Percentiles rank a stretch among this genome's conserved stretches.
phyloP scores from a whole-genome alignment of 208 protist genomes.

The Zelonia costaricensis region DNA sequence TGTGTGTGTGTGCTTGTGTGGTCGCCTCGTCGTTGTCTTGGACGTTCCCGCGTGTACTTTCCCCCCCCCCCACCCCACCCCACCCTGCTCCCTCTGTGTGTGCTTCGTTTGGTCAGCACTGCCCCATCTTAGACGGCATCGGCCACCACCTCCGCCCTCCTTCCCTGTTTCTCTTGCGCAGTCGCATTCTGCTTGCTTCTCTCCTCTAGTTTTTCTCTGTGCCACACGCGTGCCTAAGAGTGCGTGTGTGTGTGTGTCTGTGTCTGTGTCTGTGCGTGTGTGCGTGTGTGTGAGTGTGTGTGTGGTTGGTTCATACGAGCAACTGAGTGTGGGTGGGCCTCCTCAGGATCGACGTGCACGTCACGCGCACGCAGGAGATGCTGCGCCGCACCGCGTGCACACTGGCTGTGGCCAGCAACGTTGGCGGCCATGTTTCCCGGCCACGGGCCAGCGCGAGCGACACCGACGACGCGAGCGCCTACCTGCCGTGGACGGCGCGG shows the following conservation, averaged over 20 bases:
- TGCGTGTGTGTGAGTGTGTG: not conserved
- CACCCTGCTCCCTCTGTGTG: no score
- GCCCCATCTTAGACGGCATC: no score
- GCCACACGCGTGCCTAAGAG: not conserved
- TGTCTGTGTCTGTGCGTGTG: not conserved
- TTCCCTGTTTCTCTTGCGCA: not conserved
- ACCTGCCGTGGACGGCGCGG: conserved; percentile 72
- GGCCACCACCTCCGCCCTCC: no score
- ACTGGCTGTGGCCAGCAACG: not conserved
- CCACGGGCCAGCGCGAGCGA: not conserved
- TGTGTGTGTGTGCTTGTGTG: conserved; percentile 1
- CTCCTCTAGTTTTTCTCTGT: not conserved
- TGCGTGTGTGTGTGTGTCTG: conserved; percentile 4
- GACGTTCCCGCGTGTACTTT: not conserved
- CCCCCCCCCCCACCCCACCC: no score
- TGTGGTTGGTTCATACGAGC: no score
- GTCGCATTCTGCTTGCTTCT: not conserved
- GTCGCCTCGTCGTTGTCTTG: no score
- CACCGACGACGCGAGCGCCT: conserved; percentile 11
- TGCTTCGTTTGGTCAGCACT: no score
- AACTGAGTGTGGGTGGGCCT: no score
- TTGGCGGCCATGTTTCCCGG: conserved; percentile 3
- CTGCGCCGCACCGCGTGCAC: conserved; percentile 5
- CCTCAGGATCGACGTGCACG: no score
- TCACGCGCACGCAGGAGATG: not conserved